phyloP scores from a whole-genome alignment of 169 alveolate genomes.

The Plasmodium vivax region DNA sequence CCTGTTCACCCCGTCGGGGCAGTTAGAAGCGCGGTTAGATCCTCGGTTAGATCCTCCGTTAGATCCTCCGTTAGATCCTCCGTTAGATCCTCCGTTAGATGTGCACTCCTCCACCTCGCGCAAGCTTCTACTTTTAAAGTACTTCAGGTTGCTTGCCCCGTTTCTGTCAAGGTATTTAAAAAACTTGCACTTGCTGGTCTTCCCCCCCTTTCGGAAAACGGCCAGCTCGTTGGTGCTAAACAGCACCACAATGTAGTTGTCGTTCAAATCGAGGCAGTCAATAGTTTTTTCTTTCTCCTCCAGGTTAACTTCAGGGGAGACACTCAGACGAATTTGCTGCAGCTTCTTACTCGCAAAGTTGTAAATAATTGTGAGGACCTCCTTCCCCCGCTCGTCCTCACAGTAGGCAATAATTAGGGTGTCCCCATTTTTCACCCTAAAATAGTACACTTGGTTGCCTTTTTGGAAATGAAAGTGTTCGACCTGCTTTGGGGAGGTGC shows the following conservation, averaged over 20 bases:
- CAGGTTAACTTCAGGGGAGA: background rate
- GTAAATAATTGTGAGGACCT: conserved; percentile 2
- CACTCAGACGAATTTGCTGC: background rate
- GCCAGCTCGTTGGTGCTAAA: conserved; percentile 34
- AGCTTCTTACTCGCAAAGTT: background rate
- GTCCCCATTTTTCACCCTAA: conserved; percentile 35
- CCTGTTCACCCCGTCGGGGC: background rate
- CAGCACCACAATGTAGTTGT: conserved; percentile 17
- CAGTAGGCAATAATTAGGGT: conserved; percentile 19
- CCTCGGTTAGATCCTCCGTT: too few species aligned
- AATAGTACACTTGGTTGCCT: conserved; percentile 14
- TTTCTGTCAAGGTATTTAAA: conserved; percentile 34
- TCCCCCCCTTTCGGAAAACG: background rate
- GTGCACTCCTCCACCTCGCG: conserved; percentile 21
- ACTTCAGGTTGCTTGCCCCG: conserved; percentile 10
- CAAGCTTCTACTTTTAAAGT: conserved; percentile 39
- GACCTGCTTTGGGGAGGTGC: background rate
- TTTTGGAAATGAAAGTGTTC: conserved; percentile 3
- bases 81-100: background rate
- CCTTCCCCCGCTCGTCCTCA: conserved; percentile 6
- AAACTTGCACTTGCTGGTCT: background rate
- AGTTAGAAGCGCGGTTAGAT: background rate
- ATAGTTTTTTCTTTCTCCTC: conserved; percentile 15
- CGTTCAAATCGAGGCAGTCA: conserved; percentile 11
- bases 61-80: background rate